Evolutionary conservation across 1,139 yeast species (phyloP), one percentile per base, ranked within the genome.

Genomic region (Kazachstania sp.): DNA sequence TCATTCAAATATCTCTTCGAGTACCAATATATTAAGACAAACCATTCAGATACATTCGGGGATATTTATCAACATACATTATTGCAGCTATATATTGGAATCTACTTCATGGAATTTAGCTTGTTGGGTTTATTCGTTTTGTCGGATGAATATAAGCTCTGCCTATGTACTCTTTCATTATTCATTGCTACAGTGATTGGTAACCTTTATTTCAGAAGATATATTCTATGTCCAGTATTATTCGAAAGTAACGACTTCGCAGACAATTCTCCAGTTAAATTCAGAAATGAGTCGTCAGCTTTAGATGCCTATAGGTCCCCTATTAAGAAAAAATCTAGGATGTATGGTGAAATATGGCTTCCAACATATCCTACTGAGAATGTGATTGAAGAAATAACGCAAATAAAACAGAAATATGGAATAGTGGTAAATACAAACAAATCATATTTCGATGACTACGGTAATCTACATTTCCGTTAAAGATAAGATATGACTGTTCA

Each of bases 71-170:
- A 95, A 1, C 71, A 71, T 4, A 94, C 95, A 0, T 64, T 88
- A 23, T 72, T 83, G 49, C 95, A 87, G 51, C 66, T 86, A 40
- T 85, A 83, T 59, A 72, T 83, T 1, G 97, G 97, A 0, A 64
- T 88, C 1, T 87, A 88, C 60, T 83, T 87, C 57, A 72, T 86
- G 60, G 95, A 88, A 56, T 71, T 83, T 37, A 84, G 90, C 55
- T 65, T 88, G 56, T 72, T 86, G 39, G 96, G 96, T 0, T 66
- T 85, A 16, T 83, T 85, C 59, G 77, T 83, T 38, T 66, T 83
- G 18, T 81, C 81, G 59, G 71, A 78, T 72, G 18, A 58, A 59
- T 49, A 61, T 63, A 34, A 54, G 58, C 39, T 73, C 67, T 56
- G 63, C 64, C 42, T 55, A 45, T 51, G 73, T 6, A 79, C 79